phyloP scores from a whole-genome alignment of 1,284 basidiomycete genomes.

The Polyporus tsugae region DNA sequence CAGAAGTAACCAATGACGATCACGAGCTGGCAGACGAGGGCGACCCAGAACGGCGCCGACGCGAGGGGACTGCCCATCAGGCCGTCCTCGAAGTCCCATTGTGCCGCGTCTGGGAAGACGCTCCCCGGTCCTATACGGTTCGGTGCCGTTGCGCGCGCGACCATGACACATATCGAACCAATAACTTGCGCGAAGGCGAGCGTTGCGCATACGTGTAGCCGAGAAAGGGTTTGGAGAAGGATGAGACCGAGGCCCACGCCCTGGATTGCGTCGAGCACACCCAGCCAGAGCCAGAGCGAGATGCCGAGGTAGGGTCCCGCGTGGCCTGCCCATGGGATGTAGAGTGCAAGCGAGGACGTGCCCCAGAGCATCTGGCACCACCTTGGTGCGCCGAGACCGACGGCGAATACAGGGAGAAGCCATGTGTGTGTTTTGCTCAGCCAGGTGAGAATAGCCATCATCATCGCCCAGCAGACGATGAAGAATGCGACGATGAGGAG shows the following conservation, averaged over 20 bases:
- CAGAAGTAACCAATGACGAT: slow-evolving; percentile 93
- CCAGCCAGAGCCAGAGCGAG: slow-evolving; percentile 92
- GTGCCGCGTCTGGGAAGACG: slow-evolving; percentile 92
- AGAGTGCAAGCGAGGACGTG: slow-evolving; percentile 86
- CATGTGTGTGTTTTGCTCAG: slow-evolving; percentile 94
- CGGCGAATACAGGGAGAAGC: slow-evolving; percentile 92
- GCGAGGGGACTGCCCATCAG: slow-evolving; percentile 80
- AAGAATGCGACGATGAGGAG: slow-evolving; percentile 87
- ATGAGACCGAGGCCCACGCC: slow-evolving; percentile 96
- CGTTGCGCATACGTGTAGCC: slow-evolving; percentile 92
- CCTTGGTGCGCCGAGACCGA: slow-evolving; percentile 89
- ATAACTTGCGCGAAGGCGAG: slow-evolving; percentile 88
- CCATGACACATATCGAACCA: slow-evolving; percentile 84
- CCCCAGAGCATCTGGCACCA: slow-evolving; percentile 96
- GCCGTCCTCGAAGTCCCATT: slow-evolving; percentile 83
- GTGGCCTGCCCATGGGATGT: slow-evolving; percentile 89
- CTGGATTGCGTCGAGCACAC: slow-evolving; percentile 91
- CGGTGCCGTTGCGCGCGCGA: slow-evolving; percentile 86
- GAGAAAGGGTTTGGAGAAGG: slow-evolving; percentile 86
- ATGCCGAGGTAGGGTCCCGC: slow-evolving; percentile 88
- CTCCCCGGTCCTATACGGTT: slow-evolving; percentile 84
- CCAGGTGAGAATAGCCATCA: slow-evolving; percentile 80
- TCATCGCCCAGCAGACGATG: slow-evolving; percentile 81
- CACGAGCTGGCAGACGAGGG: slow-evolving; percentile 79
- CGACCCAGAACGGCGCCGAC: slow-evolving; percentile 87